phyloP scores from a whole-genome alignment of 176 grass and related monocot genomes.

The maize (Zea mays) region DNA sequence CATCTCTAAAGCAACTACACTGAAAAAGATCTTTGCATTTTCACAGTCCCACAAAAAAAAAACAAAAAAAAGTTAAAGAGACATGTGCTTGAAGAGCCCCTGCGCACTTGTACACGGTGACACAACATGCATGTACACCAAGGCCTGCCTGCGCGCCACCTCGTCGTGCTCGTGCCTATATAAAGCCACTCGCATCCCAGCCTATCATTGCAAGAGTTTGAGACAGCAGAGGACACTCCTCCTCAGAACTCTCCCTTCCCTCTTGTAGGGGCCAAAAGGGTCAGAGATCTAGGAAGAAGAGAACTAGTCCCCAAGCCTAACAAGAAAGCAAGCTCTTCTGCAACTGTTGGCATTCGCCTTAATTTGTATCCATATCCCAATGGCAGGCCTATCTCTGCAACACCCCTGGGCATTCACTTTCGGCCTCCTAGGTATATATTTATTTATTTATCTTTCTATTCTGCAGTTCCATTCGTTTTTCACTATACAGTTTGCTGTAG shows the following conservation, averaged over 20 bases:
- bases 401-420: slow-evolving; percentile 66
- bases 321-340: slow-evolving; percentile 1
- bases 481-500: background rate
- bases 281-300: slow-evolving; percentile 25
- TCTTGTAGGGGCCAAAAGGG: slow-evolving; percentile 27
- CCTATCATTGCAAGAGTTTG: slow-evolving; percentile 29
- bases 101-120: background rate
- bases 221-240: slow-evolving; percentile 31
- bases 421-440: slow-evolving; percentile 62
- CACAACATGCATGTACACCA: background rate
- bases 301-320: slow-evolving; percentile 8
- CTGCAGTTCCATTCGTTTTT: background rate
- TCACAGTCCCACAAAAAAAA: too few relatives aligned
- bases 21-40: background rate
- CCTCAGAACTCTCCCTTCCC: slow-evolving; percentile 39
- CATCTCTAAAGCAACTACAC: background rate
- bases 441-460: background rate
- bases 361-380: slow-evolving; percentile 31
- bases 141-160: background rate
- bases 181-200: slow-evolving; percentile 8
- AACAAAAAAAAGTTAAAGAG: too few relatives aligned
- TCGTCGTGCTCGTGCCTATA: slow-evolving; percentile 22
- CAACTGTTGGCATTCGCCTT: background rate
- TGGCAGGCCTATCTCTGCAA: slow-evolving; percentile 56
- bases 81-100: background rate